Evolutionary conservation across 2,329 filamentous ascomycete genomes (phyloP).

Genomic region (Arthrobotrys megalospora): DNA sequence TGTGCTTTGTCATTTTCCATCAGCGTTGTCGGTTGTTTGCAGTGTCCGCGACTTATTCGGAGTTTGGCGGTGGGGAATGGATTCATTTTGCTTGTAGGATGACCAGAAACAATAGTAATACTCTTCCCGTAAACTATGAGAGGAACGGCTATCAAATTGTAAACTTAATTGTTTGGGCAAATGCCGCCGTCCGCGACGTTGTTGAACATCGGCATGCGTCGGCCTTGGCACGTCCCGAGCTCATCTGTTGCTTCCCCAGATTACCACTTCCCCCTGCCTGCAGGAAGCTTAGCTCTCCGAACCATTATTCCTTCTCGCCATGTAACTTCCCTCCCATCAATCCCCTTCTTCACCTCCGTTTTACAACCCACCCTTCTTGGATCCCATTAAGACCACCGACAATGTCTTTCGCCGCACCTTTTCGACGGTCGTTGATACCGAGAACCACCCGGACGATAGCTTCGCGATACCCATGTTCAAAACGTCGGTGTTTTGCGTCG

Average conservation of each 20-base stretch:
- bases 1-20: constrained; percentile 19
- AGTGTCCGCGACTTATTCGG: constrained; percentile 36
- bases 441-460: constrained; percentile 42
- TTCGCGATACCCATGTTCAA: constrained; percentile 48
- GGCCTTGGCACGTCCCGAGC: constrained; percentile 56
- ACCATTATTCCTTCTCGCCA: constrained; percentile 45
- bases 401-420: constrained; percentile 56
- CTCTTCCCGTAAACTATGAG: constrained; percentile 7
- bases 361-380: neutral
- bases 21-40: constrained; percentile 28
- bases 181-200: neutral
- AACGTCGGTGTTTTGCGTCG: constrained; percentile 49
- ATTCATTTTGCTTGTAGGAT: constrained; percentile 25
- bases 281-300: constrained; percentile 55
- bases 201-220: constrained; percentile 58
- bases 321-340: constrained; percentile 26
- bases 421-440: constrained; percentile 57
- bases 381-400: neutral
- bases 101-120: constrained; percentile 19
- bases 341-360: neutral
- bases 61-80: constrained; percentile 30
- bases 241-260: constrained; percentile 50
- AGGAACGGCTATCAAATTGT: constrained; percentile 1
- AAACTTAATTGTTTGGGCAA: neutral
- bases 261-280: constrained; percentile 39